Conservation (phyloP, 2,329 filamentous ascomycete genomes). For the Dothistroma pini region DNA sequence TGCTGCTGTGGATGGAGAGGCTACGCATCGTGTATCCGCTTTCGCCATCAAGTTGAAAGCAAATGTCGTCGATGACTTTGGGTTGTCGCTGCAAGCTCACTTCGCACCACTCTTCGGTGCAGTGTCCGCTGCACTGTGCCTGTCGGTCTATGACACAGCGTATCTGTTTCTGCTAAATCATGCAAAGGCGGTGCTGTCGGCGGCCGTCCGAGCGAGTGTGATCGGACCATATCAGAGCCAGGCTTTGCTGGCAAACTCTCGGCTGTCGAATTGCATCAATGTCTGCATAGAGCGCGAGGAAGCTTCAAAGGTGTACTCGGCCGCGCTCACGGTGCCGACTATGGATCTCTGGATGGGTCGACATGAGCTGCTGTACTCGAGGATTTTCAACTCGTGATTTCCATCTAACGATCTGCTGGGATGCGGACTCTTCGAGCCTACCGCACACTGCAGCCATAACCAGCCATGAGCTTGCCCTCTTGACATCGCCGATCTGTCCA, state of each 20-base stretch:
- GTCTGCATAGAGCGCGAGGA: conserved; percentile 56
- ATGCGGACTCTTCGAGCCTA: no score
- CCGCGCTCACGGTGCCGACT: conserved; percentile 70
- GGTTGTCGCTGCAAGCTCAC: conserved; percentile 51
- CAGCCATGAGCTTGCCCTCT: no score
- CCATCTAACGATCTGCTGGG: no score
- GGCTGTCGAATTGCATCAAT: conserved; percentile 57
- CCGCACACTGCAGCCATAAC: no score
- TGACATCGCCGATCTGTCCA: no score
- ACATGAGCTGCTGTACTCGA: conserved; percentile 78
- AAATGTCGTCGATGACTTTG: conserved; percentile 16
- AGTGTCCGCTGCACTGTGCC: conserved; percentile 58
- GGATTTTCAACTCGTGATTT: conserved; percentile 75
- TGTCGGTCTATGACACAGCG: conserved; percentile 60
- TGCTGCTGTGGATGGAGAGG: conserved; percentile 11
- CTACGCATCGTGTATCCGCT: conserved; percentile 12
- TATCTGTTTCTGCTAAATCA: conserved; percentile 76
- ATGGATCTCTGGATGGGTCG: conserved; percentile 81
- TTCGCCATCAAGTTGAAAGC: conserved; percentile 27
- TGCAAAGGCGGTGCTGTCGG: conserved; percentile 70
- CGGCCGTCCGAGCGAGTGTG: conserved; percentile 71
- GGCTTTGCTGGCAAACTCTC: conserved; percentile 60
- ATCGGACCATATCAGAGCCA: conserved; percentile 81
- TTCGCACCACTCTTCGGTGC: conserved; percentile 68
- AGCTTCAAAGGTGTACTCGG: conserved; percentile 48